Evolutionary conservation across 345 rosid species (phyloP).

Genomic region (Euphorbia pulcherrima): DNA sequence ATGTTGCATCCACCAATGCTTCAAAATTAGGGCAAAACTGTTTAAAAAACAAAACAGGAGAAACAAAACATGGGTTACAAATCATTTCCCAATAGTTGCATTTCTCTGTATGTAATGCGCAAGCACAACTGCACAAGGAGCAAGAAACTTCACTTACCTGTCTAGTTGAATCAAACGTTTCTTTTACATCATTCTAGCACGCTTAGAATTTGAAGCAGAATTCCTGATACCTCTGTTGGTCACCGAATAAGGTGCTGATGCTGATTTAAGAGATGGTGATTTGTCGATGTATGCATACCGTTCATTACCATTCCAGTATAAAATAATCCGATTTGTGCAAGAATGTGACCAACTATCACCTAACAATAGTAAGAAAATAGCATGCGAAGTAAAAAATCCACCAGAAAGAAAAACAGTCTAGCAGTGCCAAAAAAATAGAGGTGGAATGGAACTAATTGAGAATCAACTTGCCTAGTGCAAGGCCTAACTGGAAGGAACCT

Average conservation of each 20-base stretch:
- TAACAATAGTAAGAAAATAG: constrained; percentile 25
- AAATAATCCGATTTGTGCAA: constrained; percentile 74
- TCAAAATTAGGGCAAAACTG: not conserved
- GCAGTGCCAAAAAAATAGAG: not conserved
- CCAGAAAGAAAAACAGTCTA: not conserved
- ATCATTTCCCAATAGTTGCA: not conserved
- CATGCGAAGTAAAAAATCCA: not conserved
- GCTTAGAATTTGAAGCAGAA: constrained; percentile 51
- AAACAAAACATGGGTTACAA: not conserved
- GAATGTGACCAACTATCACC: constrained; percentile 98
- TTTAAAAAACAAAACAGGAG: not conserved
- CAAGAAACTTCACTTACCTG: not conserved
- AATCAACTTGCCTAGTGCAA: constrained; percentile 64
- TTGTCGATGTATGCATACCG: constrained; percentile 73
- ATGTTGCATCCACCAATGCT: not conserved
- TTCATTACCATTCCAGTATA: constrained; percentile 84
- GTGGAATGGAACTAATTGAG: not conserved
- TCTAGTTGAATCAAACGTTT: not conserved
- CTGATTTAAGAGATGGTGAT: constrained; percentile 77
- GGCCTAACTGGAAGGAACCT: constrained; percentile 79
- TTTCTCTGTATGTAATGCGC: not conserved
- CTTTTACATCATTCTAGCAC: constrained; percentile 57
- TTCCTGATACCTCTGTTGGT: constrained; percentile 63
- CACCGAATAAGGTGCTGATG: constrained; percentile 78
- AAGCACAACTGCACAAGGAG: not conserved